Evolutionary conservation across 2,329 filamentous ascomycete genomes (phyloP), one percentile per base, ranked within the genome.

Genomic region (Nigrospora sphaerica): DNA sequence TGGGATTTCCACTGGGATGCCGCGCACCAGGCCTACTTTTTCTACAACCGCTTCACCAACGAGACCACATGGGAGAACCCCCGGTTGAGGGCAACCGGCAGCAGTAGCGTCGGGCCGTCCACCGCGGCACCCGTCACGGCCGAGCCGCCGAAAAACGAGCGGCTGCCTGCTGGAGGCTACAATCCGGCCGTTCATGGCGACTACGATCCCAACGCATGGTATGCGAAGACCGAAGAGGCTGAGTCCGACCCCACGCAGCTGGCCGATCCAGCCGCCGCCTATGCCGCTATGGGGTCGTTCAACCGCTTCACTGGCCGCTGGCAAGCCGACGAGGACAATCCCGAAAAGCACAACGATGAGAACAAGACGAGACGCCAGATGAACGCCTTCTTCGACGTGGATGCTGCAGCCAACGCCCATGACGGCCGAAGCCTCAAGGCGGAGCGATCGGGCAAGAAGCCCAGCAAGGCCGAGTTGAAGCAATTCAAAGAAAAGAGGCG

Each of bases 171-270:
- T 6, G 84, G 85, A 48, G 90, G 92, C 50, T 98, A 98, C 70
- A 95, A 97, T 62, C 93, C 93, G 1, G 87, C 89, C 19, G 92
- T 98, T 39, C 93, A 98, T 64, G 93, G 93, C 56, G 86, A 91
- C 69, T 98, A 96, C 71, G 93, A 98, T 59, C 90, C 91, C 4
- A 93, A 85, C 49, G 92, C 93, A n/a, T 87, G 90, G 71, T 98
- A 98, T 63, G 92, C 93, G 12, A 78, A 87, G 61, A 63, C 74
- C 39, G 65, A 70, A 50, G 59, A 66, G 40, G 55, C 62, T 12
- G 58, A 60, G 2, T 52, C 66, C 36, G 65, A 65, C 7, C 54
- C 58, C 41, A 62, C 64, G 12, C 57, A 62, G 11, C 57, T 62
- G 12, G 59, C 58, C 12, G 56, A 62, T n/a, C 47, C 62, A 0